Conservation (phyloP, 2,329 filamentous ascomycete species). For the Myriangium duriaei region DNA sequence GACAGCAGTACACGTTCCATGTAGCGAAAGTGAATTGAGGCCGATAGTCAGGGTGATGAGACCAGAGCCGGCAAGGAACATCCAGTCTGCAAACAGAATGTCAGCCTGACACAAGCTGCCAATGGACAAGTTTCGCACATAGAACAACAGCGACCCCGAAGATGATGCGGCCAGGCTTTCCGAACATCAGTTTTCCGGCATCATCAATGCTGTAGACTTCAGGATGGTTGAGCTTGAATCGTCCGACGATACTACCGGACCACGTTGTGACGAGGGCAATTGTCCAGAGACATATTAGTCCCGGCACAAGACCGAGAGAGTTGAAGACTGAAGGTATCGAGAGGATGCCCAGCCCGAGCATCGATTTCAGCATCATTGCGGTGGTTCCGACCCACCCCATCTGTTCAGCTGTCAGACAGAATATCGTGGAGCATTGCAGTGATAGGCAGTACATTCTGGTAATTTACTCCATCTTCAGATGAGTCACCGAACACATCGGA, state of each 20-base stretch:
- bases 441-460: too few relatives aligned
- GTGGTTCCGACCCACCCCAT: constrained; percentile 33
- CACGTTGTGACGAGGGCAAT: constrained; percentile 36
- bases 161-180: constrained; percentile 38
- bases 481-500: too few relatives aligned
- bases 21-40: constrained; percentile 18
- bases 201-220: constrained; percentile 48
- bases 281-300: constrained; percentile 30
- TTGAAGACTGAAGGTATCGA: constrained; percentile 37
- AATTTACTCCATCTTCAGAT: too few relatives aligned
- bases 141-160: constrained; percentile 29
- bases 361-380: constrained; percentile 35
- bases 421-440: too few relatives aligned
- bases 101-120: too few relatives aligned
- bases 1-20: constrained; percentile 27
- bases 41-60: constrained; percentile 18
- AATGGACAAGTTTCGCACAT: constrained; percentile 18
- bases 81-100: constrained; percentile 17
- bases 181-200: constrained; percentile 42
- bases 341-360: constrained; percentile 36
- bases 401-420: constrained; percentile 14
- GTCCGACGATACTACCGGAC: constrained; percentile 37
- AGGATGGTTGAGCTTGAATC: constrained; percentile 43
- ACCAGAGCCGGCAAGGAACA: constrained; percentile 26
- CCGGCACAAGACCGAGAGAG: constrained; percentile 35